Base-by-base conservation (phyloP, 495 filamentous ascomycete species). In the Terfezia claveryi region DNA sequence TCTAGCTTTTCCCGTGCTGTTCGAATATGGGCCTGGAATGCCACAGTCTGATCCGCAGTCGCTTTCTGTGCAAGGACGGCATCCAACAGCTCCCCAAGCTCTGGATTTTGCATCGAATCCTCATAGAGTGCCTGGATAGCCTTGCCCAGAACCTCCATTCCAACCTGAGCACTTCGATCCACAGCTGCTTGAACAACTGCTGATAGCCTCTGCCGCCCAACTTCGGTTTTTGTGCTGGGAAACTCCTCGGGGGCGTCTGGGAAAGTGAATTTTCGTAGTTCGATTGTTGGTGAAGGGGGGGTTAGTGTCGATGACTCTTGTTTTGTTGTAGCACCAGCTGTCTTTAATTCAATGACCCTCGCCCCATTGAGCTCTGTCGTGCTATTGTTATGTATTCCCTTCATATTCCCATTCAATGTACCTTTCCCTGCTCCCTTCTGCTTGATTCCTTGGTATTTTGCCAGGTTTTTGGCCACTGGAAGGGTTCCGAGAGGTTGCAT, bases 41-140 rank as follows among this genome's bases (percentile, higher is more conserved):
- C 59, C 23, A 59, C 56, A 4, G 62, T 67, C 57, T 72, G 70
- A 50, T 68, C 56, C 41, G 60, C 58, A 16, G 69, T 70, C 41
- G 67, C 58, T 55, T 59, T 67, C 52, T 70, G 70, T 11, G 66
- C 62, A 53, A 72, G 61, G 10, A 72, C 68, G 44, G 66, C 67
- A 54, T 72, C 68, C 50, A 72, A 54, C 36, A 72, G 61, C 53
- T 69, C 66, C 36, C 67, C 68, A 41, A 70, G 54, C 36, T 56
- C 54, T 51, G 52, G 59, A 50, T 70, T 63, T 14, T 63, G 55
- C 49, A 70, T 55, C 56, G 69, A 70, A 52, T 71, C 67, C 16
- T 69, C 61, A 56, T 69, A 70, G 8, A 72, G 61, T 50, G 68
- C 64, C 36, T 66, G 64, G 16, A 72, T 61, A 17, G 70, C 70